phyloP scores from a whole-genome alignment of 2,329 filamentous ascomycete genomes.

The Trichoderma sp. region DNA sequence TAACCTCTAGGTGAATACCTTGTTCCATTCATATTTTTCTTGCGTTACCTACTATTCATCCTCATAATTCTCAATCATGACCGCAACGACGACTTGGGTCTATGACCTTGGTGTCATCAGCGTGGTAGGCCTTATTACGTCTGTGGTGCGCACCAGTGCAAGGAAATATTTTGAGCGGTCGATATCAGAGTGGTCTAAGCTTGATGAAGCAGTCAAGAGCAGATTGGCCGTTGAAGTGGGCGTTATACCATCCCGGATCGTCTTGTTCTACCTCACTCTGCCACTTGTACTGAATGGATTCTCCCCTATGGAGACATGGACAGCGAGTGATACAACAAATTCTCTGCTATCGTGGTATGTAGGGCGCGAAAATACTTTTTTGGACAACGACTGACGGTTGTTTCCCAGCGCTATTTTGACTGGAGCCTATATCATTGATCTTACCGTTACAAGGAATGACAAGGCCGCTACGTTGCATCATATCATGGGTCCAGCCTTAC shows the following conservation, averaged over 20 bases:
- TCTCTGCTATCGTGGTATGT: neutral
- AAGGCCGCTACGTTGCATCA: neutral
- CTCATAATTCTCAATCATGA: neutral
- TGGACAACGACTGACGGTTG: neutral
- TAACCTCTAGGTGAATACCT: neutral
- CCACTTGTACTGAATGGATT: neutral
- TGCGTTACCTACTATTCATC: too few relatives aligned
- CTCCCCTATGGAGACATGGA: neutral
- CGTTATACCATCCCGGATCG: neutral
- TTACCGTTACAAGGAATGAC: neutral
- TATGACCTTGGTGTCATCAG: neutral
- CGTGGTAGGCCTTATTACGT: neutral
- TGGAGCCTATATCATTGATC: slow-evolving; percentile 3
- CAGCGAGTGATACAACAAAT: neutral
- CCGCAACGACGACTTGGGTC: neutral
- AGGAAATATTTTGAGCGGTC: neutral
- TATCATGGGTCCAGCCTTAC: neutral
- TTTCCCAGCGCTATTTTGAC: neutral
- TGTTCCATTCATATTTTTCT: neutral
- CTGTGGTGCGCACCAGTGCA: neutral
- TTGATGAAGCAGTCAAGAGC: neutral
- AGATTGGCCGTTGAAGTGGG: neutral
- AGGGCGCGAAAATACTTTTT: neutral
- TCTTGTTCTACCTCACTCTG: neutral
- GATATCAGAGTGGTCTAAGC: neutral